Evolutionary conservation across 768 basidiomycete genomes (phyloP), one percentile per base, ranked within the genome.

Genomic region (Agaricus blazei): DNA sequence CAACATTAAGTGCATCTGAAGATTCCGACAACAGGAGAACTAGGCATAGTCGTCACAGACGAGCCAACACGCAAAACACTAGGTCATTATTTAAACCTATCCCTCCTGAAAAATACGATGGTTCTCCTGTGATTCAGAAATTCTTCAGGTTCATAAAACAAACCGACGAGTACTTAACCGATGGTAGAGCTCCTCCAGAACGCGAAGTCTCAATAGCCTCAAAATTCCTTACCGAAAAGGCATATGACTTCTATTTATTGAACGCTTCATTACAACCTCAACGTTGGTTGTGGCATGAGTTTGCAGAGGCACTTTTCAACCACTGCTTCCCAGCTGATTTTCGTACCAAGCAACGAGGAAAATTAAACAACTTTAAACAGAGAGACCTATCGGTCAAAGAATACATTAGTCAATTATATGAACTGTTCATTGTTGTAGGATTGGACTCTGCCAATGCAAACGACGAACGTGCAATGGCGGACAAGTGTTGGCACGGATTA

Each of bases 321-420:
- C 66, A 65, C 19, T 70, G 70, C 26, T 74, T 73, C 54, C 72
- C 71, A 0, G 48, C 67, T 0, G 60, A 69, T 27, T 71, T 64
- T 42, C 36, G 58, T 1, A 42, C 63, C 14, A 4, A 9, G 9
- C 31, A 31, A 9, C 4, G 31, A 31, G 4, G 4, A 4, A 31
- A 31, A 31, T 9, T 31, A 4, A 31, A 31, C 31, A 31, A 31
- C 31, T 31, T 31, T 9, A 31, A 9, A 9, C 31, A 31, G 31
- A 4, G 9, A 31, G 31, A 31, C 4, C 4, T 31, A 9, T 31
- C 31, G 4, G 31, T 31, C 9, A 31, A 31, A 31, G 31, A 31
- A 31, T 31, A 31, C 31, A 31, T 31, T 4, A 31, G 31, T 31
- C 31, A 31, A 9, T 9, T 31, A 9, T 31, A 31, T 31, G 31